Evolutionary conservation across 176 grass and related monocot species (phyloP).

Genomic region (Triticum urartu): DNA sequence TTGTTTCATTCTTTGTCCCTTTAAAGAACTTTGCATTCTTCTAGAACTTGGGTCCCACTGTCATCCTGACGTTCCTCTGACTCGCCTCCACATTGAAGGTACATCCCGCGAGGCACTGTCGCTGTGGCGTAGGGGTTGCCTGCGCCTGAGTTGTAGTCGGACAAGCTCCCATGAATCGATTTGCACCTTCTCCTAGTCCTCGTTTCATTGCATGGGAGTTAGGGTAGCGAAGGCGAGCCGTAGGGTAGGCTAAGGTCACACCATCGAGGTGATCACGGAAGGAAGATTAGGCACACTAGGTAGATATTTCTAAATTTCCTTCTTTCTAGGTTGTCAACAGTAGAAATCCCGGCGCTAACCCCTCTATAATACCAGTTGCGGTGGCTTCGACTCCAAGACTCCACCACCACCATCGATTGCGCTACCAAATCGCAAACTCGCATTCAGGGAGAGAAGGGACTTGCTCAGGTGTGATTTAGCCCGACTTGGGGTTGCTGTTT

Average conservation of each 20-base stretch:
- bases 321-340: not conserved
- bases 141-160: no score
- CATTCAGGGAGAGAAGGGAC: not conserved
- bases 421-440: not conserved
- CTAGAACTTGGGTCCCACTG: not conserved
- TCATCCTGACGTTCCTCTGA: not conserved
- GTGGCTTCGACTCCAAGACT: not conserved
- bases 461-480: not conserved
- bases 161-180: no score
- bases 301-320: not conserved
- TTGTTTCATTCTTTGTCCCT: not conserved
- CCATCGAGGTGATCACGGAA: not conserved
- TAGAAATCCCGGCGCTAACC: no score
- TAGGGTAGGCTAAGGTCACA: not conserved
- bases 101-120: not conserved
- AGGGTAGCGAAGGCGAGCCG: no score
- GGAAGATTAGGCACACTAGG: no score
- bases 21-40: not conserved
- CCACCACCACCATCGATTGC: not conserved
- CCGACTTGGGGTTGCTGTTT: not conserved
- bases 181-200: no score
- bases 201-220: no score
- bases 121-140: not conserved
- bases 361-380: no score
- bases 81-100: not conserved